phyloP scores from a whole-genome alignment of 192 early-diverging fungal genomes.

The Jimgerdemannia lactiflua region DNA sequence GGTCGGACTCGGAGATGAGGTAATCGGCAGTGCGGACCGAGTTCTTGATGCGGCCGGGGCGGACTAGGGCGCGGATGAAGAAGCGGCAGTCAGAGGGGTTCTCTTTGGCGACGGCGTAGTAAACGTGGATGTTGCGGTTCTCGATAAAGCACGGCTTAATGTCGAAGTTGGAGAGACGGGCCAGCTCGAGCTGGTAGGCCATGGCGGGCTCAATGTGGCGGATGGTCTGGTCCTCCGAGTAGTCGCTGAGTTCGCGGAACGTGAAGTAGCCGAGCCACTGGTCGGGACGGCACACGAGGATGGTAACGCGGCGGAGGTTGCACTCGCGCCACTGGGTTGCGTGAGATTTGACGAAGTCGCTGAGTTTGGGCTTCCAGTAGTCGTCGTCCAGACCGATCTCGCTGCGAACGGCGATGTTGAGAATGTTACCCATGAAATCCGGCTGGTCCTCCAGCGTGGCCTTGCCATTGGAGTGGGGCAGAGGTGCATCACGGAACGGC shows the following conservation, averaged over 20 bases:
- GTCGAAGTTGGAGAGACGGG: constrained; percentile 90
- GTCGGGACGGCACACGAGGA: constrained; percentile 80
- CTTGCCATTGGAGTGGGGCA: constrained; percentile 20
- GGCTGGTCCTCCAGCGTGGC: constrained; percentile 6
- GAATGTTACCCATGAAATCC: constrained; percentile 68
- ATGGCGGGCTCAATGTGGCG: constrained; percentile 98
- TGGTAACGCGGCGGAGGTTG: constrained; percentile 85
- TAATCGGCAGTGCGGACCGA: constrained; percentile 89
- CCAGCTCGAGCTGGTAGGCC: constrained; percentile 96
- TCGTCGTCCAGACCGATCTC: constrained; percentile 66
- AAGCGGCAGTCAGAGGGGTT: constrained; percentile 94
- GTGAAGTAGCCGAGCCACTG: constrained; percentile 94
- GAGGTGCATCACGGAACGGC: constrained; percentile 47
- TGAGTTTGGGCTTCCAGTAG: constrained; percentile 61
- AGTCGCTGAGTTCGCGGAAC: constrained; percentile 86
- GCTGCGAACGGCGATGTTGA: constrained; percentile 81
- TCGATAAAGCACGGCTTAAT: constrained; percentile 94
- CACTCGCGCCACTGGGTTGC: constrained; percentile 64
- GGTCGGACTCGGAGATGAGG: constrained; percentile 91
- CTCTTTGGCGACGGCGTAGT: constrained; percentile 93
- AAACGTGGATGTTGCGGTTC: constrained; percentile 95
- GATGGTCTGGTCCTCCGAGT: constrained; percentile 89
- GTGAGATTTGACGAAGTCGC: constrained; percentile 57
- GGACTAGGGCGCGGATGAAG: constrained; percentile 97
- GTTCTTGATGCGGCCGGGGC: constrained; percentile 81